phyloP scores from a whole-genome alignment of 2,329 filamentous ascomycete genomes.

The Colletotrichum sp. region DNA sequence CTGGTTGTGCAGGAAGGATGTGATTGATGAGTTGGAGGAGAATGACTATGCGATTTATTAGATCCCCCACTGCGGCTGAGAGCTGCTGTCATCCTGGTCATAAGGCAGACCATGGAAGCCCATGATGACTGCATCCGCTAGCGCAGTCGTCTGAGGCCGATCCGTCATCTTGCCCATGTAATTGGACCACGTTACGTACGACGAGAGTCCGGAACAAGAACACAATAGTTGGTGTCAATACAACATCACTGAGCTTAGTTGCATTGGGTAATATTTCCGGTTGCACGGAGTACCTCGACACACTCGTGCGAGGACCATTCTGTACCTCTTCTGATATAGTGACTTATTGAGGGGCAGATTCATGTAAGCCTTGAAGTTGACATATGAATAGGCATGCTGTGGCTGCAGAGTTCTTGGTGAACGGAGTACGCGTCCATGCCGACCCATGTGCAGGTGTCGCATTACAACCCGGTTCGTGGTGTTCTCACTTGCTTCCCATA shows the following conservation, averaged over 20 bases:
- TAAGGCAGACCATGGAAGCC: neutral
- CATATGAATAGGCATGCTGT: accelerated
- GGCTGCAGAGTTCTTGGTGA: accelerated
- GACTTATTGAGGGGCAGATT: accelerated
- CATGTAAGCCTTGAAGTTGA: neutral
- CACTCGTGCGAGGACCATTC: accelerated
- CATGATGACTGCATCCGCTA: neutral
- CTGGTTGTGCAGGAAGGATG: accelerated
- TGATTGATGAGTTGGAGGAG: neutral
- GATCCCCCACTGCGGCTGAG: neutral
- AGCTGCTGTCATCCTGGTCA: neutral
- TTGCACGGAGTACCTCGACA: neutral
- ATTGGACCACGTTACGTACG: neutral
- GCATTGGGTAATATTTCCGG: accelerated
- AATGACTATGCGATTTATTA: neutral
- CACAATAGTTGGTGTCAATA: neutral
- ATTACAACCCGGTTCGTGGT: neutral
- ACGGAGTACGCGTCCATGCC: accelerated
- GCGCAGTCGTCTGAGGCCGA: neutral
- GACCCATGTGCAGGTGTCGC: neutral
- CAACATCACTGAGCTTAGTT: neutral
- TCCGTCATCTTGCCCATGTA: neutral
- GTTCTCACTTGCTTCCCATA: neutral
- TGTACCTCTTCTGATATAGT: neutral
- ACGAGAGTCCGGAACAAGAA: neutral